Evolutionary conservation across 2,329 filamentous ascomycete genomes (phyloP).

Genomic region (Diplodia seriata): DNA sequence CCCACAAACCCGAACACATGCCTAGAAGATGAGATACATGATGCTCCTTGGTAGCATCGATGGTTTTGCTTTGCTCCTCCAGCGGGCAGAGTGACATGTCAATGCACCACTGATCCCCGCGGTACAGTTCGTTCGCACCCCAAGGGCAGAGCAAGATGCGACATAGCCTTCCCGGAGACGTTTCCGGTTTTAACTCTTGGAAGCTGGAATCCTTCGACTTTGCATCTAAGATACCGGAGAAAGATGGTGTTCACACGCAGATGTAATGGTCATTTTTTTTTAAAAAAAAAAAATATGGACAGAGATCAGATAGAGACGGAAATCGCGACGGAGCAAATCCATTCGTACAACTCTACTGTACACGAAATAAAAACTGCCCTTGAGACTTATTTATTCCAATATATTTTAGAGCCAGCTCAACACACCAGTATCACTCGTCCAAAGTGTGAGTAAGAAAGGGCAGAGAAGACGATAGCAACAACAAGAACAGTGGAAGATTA

Average conservation of each 20-base stretch:
- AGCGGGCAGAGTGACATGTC: too few species aligned
- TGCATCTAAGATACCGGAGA: too few species aligned
- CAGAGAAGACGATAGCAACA: not conserved
- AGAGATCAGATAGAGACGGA: not conserved
- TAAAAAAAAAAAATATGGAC: not conserved
- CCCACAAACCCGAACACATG: too few species aligned
- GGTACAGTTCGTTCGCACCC: too few species aligned
- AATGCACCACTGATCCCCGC: too few species aligned
- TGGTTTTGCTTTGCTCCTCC: too few species aligned
- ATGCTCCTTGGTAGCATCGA: too few species aligned
- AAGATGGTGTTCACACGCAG: not conserved
- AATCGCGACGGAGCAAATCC: not conserved
- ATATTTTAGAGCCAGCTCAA: not conserved
- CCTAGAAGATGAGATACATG: too few species aligned
- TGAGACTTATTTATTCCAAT: not conserved
- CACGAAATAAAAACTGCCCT: not conserved
- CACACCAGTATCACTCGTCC: not conserved
- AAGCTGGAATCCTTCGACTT: too few species aligned
- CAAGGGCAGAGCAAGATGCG: too few species aligned
- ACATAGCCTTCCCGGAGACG: too few species aligned
- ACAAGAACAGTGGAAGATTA: not conserved
- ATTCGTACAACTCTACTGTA: slow-evolving; percentile 26
- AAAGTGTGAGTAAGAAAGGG: not conserved
- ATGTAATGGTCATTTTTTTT: not conserved
- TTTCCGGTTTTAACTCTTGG: too few species aligned